phyloP scores from a whole-genome alignment of 2,329 filamentous ascomycete species.

The Penicillium sp. region DNA sequence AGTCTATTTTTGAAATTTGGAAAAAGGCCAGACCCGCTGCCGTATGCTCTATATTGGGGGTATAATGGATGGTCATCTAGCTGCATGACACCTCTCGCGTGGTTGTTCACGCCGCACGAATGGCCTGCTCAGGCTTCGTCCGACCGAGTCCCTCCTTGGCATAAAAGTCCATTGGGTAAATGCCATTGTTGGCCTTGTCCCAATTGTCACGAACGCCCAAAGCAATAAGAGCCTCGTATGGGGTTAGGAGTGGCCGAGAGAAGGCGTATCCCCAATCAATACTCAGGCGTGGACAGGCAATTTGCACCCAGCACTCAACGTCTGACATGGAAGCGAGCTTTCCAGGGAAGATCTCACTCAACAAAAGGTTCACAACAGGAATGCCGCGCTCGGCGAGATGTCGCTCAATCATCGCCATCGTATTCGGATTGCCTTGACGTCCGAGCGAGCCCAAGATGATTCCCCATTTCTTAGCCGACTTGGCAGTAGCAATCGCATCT shows the following conservation, averaged over 20 bases:
- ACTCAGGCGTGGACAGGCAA: slow-evolving; percentile 92
- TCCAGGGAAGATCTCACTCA: slow-evolving; percentile 95
- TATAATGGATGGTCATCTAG: slow-evolving; percentile 9
- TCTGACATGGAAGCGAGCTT: slow-evolving; percentile 92
- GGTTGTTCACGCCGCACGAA: slow-evolving; percentile 20
- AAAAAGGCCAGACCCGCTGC: slow-evolving; percentile 18
- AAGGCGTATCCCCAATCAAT: slow-evolving; percentile 99
- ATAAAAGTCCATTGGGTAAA: slow-evolving; percentile 99
- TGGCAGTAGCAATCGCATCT: slow-evolving; percentile 74
- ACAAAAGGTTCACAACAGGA: slow-evolving; percentile 78
- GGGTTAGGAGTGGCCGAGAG: slow-evolving; percentile 80
- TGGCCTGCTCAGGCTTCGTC: slow-evolving; percentile 56
- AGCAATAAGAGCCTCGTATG: slow-evolving; percentile 93
- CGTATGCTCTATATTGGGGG: slow-evolving; percentile 13
- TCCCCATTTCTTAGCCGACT: slow-evolving; percentile 83
- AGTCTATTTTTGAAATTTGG: not conserved
- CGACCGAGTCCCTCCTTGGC: slow-evolving; percentile 86
- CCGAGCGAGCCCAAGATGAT: slow-evolving; percentile 91
- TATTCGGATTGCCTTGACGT: slow-evolving; percentile 93
- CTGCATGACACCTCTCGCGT: not conserved
- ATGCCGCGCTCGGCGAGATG: slow-evolving; percentile 71
- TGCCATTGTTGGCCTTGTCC: slow-evolving; percentile 61
- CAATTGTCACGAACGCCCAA: slow-evolving; percentile 76
- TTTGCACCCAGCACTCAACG: slow-evolving; percentile 97
- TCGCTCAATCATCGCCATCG: slow-evolving; percentile 81